These are phyloP conservation scores for Reutealis trisperma DNA, from an alignment of 345 rosid genomes.

Conservation along the genomic window DNA sequence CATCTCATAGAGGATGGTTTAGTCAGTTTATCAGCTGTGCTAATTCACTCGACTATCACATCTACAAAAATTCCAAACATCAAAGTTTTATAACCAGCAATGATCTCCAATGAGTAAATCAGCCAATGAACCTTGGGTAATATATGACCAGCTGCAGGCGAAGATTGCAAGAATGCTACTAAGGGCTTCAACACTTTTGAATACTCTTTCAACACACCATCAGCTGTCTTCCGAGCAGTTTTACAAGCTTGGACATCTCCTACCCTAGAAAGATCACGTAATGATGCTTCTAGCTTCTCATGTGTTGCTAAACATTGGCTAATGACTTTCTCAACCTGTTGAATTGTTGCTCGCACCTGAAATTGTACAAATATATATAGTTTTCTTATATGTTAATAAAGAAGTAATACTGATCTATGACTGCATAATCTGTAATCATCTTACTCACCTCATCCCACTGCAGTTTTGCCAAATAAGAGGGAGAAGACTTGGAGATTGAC, in stretches of 20 bases:
- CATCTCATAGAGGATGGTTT: not conserved
- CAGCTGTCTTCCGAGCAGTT: slow-evolving; percentile 78
- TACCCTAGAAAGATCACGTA: slow-evolving; percentile 85
- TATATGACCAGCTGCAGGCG: slow-evolving; percentile 65
- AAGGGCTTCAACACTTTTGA: slow-evolving; percentile 71
- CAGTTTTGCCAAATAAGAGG: slow-evolving; percentile 86
- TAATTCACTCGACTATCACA: not conserved
- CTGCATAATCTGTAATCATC: not conserved
- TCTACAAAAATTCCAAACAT: not conserved
- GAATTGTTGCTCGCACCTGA: slow-evolving; percentile 77
- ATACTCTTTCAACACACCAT: slow-evolving; percentile 70
- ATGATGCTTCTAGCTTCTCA: slow-evolving; percentile 83
- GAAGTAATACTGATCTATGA: not conserved
- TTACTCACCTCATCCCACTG: slow-evolving; percentile 91
- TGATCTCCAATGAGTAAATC: not conserved
- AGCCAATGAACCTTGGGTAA: slow-evolving; percentile 61
- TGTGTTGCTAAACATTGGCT: slow-evolving; percentile 65
- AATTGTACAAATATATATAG: slow-evolving; percentile 6
- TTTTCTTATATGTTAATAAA: not conserved
- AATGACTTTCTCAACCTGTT: slow-evolving; percentile 59
- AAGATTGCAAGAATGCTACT: slow-evolving; percentile 65
- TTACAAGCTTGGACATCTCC: slow-evolving; percentile 95
- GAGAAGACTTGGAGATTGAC: slow-evolving; percentile 91
- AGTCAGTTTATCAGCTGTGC: no score
- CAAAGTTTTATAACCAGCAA: not conserved